Percentiles rank a stretch among this genome's conserved stretches.
phyloP scores from a whole-genome alignment of 2,329 filamentous ascomycete species.

The Penicillium italicum region DNA sequence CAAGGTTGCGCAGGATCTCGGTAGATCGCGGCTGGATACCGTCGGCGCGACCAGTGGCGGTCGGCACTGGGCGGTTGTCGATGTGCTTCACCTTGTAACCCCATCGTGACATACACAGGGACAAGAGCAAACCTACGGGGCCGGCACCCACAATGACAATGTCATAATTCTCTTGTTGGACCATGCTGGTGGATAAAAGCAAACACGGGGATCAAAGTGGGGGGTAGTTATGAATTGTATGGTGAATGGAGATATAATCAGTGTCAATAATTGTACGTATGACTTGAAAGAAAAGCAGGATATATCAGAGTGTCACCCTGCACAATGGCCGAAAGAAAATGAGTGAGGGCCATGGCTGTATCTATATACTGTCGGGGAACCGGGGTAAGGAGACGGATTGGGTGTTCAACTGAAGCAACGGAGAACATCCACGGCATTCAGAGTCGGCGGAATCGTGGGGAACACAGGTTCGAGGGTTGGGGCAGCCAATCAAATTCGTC shows the following conservation, averaged over 20 bases:
- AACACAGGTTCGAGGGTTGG: conserved; percentile 9
- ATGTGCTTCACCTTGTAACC: conserved; percentile 95
- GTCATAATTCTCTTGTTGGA: conserved; percentile 54
- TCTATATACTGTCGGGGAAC: conserved; percentile 27
- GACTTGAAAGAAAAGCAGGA: neutral
- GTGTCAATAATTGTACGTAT: neutral
- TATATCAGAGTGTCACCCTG: conserved; percentile 7
- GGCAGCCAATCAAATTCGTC: conserved; percentile 5
- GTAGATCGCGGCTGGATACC: conserved; percentile 88
- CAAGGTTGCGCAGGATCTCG: conserved; percentile 84
- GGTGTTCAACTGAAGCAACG: conserved; percentile 15
- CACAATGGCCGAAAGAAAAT: conserved; percentile 5
- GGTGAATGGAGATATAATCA: neutral
- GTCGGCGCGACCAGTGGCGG: conserved; percentile 79
- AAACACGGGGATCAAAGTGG: neutral
- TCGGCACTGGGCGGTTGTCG: conserved; percentile 83
- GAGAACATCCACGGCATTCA: conserved; percentile 37
- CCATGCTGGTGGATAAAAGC: conserved; percentile 23
- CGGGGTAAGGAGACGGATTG: conserved; percentile 20
- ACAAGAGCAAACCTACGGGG: conserved; percentile 81
- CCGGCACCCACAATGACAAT: conserved; percentile 84
- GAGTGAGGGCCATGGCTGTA: conserved; percentile 17
- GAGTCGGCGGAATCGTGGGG: conserved; percentile 31
- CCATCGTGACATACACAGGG: conserved; percentile 84
- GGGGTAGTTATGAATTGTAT: neutral